Conservation (phyloP, 2,329 filamentous ascomycete genomes). For the Fusarium sororula region DNA sequence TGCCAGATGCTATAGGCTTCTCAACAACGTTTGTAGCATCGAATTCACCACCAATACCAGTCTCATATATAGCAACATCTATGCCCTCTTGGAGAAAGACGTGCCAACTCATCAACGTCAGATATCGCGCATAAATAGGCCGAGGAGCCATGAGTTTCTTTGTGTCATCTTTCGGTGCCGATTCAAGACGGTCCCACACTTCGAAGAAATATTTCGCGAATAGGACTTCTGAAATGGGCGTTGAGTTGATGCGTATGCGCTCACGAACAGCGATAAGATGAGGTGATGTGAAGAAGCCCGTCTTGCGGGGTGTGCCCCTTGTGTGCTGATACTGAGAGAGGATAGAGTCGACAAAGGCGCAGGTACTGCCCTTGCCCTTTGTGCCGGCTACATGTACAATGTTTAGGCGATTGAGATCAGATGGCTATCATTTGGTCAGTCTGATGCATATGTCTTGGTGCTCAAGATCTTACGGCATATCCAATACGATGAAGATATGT, state of each 20-base stretch:
- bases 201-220: constrained; percentile 76
- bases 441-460: background rate
- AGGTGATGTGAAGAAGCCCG: constrained; percentile 75
- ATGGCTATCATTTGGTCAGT: constrained; percentile 40
- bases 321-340: constrained; percentile 60
- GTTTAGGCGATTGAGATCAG: constrained; percentile 68
- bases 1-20: constrained; percentile 65
- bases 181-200: constrained; percentile 67
- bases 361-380: constrained; percentile 81
- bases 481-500: constrained; percentile 81
- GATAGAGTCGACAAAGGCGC: constrained; percentile 72
- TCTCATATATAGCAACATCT: constrained; percentile 71
- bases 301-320: constrained; percentile 51
- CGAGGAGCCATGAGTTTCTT: constrained; percentile 51
- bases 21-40: constrained; percentile 75
- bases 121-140: constrained; percentile 68
- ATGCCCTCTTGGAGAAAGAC: constrained; percentile 71
- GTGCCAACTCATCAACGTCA: constrained; percentile 74
- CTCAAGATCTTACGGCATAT: constrained; percentile 64
- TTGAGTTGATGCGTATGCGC: constrained; percentile 70
- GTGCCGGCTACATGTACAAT: constrained; percentile 77
- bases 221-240: constrained; percentile 63
- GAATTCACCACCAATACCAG: constrained; percentile 72
- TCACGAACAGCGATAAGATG: constrained; percentile 74
- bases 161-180: constrained; percentile 45